Evolutionary conservation across 345 rosid genomes (phyloP).

Genomic region (Citrus hindsii): DNA sequence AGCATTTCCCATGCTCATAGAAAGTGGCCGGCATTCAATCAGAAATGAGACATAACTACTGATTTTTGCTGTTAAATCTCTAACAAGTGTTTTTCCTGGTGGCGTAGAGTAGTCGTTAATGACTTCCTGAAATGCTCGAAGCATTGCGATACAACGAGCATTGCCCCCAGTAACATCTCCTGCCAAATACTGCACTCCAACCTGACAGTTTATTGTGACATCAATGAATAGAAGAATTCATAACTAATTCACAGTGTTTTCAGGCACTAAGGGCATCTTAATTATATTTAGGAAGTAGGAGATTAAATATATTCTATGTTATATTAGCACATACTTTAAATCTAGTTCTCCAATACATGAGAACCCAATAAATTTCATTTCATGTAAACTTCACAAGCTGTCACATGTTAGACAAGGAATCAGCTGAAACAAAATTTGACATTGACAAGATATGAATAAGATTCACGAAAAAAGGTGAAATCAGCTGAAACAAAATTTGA

Average conservation of each 20-base stretch:
- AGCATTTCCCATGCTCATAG: constrained; percentile 92
- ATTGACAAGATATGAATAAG: neutral
- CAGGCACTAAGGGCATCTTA: neutral
- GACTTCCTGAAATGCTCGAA: constrained; percentile 70
- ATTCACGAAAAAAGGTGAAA: neutral
- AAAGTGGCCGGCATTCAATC: constrained; percentile 72
- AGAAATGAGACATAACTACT: constrained; percentile 66
- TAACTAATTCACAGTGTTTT: neutral
- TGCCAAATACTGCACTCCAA: constrained; percentile 65
- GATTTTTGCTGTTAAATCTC: constrained; percentile 64
- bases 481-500: neutral
- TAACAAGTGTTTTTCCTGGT: constrained; percentile 46
- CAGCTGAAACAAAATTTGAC: neutral
- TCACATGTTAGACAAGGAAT: neutral
- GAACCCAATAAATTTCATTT: neutral
- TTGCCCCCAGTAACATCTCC: constrained; percentile 70
- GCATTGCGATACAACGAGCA: constrained; percentile 85
- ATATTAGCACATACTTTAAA: neutral
- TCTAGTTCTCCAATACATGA: neutral
- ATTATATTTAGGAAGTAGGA: neutral
- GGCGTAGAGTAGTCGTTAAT: constrained; percentile 66
- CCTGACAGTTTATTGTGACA: constrained; percentile 31
- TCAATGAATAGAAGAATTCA: neutral
- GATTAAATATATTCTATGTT: neutral
- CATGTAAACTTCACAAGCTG: neutral